These are phyloP conservation scores for Russula sp. DNA, from an alignment of 768 basidiomycete genomes.

Conservation along the genomic window DNA sequence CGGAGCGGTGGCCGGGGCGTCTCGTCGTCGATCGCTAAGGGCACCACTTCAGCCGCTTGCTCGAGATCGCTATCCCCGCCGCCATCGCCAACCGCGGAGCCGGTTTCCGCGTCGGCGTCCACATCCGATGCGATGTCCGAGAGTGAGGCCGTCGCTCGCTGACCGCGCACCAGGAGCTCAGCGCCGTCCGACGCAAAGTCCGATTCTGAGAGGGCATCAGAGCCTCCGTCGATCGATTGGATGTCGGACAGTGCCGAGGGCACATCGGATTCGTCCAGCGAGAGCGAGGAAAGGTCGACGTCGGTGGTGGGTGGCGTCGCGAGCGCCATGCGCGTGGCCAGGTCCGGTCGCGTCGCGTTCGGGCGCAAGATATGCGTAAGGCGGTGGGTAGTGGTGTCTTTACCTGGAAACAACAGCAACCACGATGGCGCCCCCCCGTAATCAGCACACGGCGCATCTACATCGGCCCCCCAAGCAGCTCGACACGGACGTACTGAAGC, in stretches of 20 bases:
- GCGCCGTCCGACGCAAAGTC: conserved; percentile 26
- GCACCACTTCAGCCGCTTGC: conserved; percentile 28
- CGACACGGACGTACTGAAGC: conserved; percentile 56
- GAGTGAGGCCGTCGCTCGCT: conserved; percentile 8
- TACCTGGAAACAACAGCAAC: conserved; percentile 37
- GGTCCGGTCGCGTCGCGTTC: conserved; percentile 59
- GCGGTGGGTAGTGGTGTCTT: conserved; percentile 48
- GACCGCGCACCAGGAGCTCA: conserved; percentile 12
- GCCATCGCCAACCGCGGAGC: background rate
- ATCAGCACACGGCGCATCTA: background rate
- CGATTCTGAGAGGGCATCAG: conserved; percentile 25
- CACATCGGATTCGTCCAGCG: conserved; percentile 44
- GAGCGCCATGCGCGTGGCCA: conserved; percentile 36
- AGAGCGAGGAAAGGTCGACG: conserved; percentile 47
- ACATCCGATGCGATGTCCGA: conserved; percentile 31
- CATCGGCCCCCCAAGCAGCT: too few relatives aligned
- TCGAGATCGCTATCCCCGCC: conserved; percentile 12
- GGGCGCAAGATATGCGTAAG: conserved; percentile 79
- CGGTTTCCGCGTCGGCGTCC: conserved; percentile 28
- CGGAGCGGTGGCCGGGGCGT: conserved; percentile 26
- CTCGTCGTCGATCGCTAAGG: conserved; percentile 30
- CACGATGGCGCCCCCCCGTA: background rate
- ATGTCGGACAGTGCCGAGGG: conserved; percentile 32
- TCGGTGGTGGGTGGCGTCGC: conserved; percentile 75
- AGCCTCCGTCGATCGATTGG: conserved; percentile 24